A percentile compares a stretch with the other conserved stretches of the same genome.
phyloP scores from a whole-genome alignment of 2,329 filamentous ascomycete species.

The Arthrinium puccinioides region DNA sequence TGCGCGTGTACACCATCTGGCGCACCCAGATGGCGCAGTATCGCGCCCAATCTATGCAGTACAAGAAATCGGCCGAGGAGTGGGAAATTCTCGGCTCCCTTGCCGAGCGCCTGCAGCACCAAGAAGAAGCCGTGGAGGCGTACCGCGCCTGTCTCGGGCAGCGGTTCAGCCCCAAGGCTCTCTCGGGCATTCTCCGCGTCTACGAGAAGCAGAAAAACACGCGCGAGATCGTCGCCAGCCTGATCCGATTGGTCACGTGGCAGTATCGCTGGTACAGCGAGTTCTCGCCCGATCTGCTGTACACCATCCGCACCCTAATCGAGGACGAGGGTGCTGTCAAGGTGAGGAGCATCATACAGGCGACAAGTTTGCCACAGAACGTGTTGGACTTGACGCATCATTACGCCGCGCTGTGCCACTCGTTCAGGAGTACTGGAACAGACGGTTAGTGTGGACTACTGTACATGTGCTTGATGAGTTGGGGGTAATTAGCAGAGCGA shows the following conservation, averaged over 20 bases:
- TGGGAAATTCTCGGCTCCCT: slow-evolving; percentile 97
- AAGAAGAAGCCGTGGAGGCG: slow-evolving; percentile 85
- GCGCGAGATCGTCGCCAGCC: slow-evolving; percentile 70
- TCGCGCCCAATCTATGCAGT: slow-evolving; percentile 85
- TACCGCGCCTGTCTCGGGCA: slow-evolving; percentile 82
- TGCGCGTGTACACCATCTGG: slow-evolving; percentile 99
- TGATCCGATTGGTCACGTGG: slow-evolving; percentile 92
- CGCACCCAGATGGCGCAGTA: slow-evolving; percentile 96
- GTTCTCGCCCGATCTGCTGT: slow-evolving; percentile 88
- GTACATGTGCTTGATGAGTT: too few relatives aligned
- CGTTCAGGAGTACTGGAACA: slow-evolving; percentile 89
- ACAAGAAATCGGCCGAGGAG: slow-evolving; percentile 93
- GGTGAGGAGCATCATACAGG: slow-evolving; percentile 93
- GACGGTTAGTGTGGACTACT: slow-evolving; percentile 60
- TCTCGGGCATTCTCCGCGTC: slow-evolving; percentile 74
- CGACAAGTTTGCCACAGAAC: slow-evolving; percentile 85
- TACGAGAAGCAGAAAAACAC: slow-evolving; percentile 75
- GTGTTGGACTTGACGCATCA: slow-evolving; percentile 93
- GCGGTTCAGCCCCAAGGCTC: slow-evolving; percentile 88
- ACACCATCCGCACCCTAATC: slow-evolving; percentile 83
- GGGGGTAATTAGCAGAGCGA: too few relatives aligned
- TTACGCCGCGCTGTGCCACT: slow-evolving; percentile 89
- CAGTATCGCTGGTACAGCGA: slow-evolving; percentile 99
- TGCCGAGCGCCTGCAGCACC: slow-evolving; percentile 86
- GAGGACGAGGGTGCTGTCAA: slow-evolving; percentile 98